Evolutionary conservation across 176 grass and related monocot species (phyloP).

Genomic region (Phragmites australis): DNA sequence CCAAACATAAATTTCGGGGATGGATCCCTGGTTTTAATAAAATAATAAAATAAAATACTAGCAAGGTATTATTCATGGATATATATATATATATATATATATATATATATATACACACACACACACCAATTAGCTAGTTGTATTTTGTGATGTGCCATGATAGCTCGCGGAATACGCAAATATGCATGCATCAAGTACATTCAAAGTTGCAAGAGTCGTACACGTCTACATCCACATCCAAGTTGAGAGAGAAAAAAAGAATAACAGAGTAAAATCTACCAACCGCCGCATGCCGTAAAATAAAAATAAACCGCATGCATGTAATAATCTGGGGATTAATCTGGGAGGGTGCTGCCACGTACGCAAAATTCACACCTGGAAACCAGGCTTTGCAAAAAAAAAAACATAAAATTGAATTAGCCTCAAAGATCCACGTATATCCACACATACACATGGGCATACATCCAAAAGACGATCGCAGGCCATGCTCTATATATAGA

Average conservation of each 20-base stretch:
- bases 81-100: too few species aligned
- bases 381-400: background rate
- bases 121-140: too few species aligned
- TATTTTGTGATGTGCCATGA: background rate
- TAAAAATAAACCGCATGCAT: background rate
- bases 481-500: slow-evolving; percentile 18
- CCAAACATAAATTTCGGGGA: too few species aligned
- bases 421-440: background rate
- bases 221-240: slow-evolving; percentile 23
- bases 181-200: slow-evolving; percentile 10
- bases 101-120: too few species aligned
- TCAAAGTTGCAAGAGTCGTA: slow-evolving; percentile 27
- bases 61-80: too few species aligned
- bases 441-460: background rate
- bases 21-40: too few species aligned
- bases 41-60: too few species aligned
- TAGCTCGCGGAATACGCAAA: background rate
- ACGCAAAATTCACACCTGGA: background rate
- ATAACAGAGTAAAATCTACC: background rate
- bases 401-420: background rate
- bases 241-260: background rate
- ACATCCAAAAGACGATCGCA: slow-evolving; percentile 21
- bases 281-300: background rate
- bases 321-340: slow-evolving; percentile 3
- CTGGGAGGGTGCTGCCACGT: background rate